Conservation (phyloP, 2,329 filamentous ascomycete species). For the Neopestalotiopsis clavispora region DNA sequence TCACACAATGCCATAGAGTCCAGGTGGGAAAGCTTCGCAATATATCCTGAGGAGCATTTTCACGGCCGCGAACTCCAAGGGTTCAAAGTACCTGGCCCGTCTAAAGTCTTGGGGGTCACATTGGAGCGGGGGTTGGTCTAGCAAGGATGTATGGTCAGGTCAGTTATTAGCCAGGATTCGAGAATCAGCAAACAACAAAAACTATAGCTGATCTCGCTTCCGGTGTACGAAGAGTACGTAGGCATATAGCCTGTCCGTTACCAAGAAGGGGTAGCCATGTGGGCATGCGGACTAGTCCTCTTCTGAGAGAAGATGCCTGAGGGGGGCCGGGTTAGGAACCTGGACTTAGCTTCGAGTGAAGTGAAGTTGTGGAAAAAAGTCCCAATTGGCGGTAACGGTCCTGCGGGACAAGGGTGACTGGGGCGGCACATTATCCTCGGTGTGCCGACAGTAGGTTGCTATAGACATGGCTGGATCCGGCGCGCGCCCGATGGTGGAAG, state of each 20-base stretch:
- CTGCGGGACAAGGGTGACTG: constrained; percentile 7
- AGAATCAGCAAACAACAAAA: constrained; percentile 5
- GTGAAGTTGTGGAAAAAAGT: not conserved
- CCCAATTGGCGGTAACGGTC: constrained; percentile 11
- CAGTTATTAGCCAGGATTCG: constrained; percentile 13
- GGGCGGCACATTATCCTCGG: constrained; percentile 5
- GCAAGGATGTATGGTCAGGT: not conserved
- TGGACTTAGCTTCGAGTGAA: too few relatives aligned
- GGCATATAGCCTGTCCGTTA: not conserved
- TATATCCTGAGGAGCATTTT: constrained; percentile 2
- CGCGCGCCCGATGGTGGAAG: not conserved
- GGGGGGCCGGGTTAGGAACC: too few relatives aligned
- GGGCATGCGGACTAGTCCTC: not conserved
- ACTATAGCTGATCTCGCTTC: constrained; percentile 6
- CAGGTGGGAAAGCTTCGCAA: not conserved
- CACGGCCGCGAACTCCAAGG: not conserved
- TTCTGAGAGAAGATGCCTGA: not conserved
- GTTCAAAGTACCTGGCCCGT: not conserved
- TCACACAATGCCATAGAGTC: not conserved
- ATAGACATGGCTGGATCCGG: not conserved
- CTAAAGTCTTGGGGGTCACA: not conserved
- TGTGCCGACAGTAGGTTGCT: not conserved
- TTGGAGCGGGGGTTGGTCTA: not conserved
- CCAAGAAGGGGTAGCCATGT: constrained; percentile 3
- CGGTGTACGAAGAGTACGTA: not conserved